Conservation (phyloP, 2,329 filamentous ascomycete genomes). For the Calonectria pseudoreteaudii region DNA sequence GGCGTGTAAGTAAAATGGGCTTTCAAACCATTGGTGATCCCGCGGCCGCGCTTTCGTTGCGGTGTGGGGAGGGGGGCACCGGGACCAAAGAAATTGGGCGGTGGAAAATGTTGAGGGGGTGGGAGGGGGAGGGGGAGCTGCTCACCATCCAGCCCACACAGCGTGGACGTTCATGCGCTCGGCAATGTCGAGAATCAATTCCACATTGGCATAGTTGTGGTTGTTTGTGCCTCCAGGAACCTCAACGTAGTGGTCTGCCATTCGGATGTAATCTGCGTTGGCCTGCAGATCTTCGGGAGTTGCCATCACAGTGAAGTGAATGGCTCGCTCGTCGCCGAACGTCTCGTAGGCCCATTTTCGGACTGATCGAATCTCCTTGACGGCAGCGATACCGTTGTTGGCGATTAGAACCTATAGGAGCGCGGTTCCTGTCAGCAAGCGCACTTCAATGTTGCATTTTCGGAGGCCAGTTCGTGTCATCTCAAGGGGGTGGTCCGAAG, state of each 20-base stretch:
- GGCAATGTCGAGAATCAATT: slow-evolving; percentile 97
- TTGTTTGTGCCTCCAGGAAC: slow-evolving; percentile 99
- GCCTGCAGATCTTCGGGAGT: slow-evolving; percentile 97
- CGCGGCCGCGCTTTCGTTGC: background rate
- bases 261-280: slow-evolving; percentile 99
- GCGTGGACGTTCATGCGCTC: slow-evolving; percentile 99
- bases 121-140: slow-evolving; percentile 14
- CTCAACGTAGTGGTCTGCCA: slow-evolving; percentile 99
- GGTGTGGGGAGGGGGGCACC: background rate
- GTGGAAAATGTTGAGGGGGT: slow-evolving; percentile 8
- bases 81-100: slow-evolving; percentile 6
- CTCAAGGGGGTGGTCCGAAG: background rate
- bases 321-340: slow-evolving; percentile 97
- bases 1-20: slow-evolving; percentile 25
- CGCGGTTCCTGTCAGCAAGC: slow-evolving; percentile 28
- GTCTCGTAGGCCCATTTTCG: slow-evolving; percentile 99
- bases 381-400: slow-evolving; percentile 99
- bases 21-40: background rate
- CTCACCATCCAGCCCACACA: slow-evolving; percentile 98
- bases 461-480: background rate
- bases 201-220: slow-evolving; percentile 99
- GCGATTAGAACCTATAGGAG: slow-evolving; percentile 87
- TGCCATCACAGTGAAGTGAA: slow-evolving; percentile 99
- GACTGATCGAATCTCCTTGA: slow-evolving; percentile 99
- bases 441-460: background rate